Conservation (phyloP, 306 rosid species). For the Fragaria vesca region DNA sequence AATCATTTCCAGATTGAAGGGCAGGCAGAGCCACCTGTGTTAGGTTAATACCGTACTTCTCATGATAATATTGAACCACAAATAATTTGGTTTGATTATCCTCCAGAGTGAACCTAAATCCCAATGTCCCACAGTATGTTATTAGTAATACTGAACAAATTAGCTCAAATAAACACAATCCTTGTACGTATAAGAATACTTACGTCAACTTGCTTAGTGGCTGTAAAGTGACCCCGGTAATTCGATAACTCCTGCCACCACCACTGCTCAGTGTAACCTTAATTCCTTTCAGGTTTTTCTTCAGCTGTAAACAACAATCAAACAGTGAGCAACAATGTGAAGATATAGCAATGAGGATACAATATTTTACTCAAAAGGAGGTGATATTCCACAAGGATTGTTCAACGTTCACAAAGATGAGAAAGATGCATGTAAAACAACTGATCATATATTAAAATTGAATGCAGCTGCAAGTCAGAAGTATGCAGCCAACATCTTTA, state of each 20-base stretch:
- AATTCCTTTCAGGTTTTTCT: constrained; percentile 45
- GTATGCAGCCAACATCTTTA: too few species aligned
- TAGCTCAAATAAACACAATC: neutral
- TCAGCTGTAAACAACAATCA: constrained; percentile 38
- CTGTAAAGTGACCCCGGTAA: constrained; percentile 47
- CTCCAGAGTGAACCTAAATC: constrained; percentile 58
- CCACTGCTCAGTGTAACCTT: constrained; percentile 33
- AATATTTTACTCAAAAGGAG: neutral
- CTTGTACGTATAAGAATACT: constrained; percentile 8
- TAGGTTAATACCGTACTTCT: constrained; percentile 35
- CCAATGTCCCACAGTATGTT: neutral
- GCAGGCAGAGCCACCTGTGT: constrained; percentile 50
- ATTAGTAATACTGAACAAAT: neutral
- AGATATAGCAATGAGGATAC: neutral
- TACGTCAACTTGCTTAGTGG: constrained; percentile 49
- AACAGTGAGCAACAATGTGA: neutral
- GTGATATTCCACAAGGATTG: neutral
- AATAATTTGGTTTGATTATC: constrained; percentile 19
- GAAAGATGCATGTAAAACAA: neutral
- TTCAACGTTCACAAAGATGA: neutral
- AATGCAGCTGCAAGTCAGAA: neutral
- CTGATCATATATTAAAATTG: too few species aligned
- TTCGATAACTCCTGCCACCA: constrained; percentile 20
- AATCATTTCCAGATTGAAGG: constrained; percentile 62
- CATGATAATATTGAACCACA: constrained; percentile 49